Conservation (phyloP, 306 rosid genomes). For the Cyclanthera cordifolia region DNA sequence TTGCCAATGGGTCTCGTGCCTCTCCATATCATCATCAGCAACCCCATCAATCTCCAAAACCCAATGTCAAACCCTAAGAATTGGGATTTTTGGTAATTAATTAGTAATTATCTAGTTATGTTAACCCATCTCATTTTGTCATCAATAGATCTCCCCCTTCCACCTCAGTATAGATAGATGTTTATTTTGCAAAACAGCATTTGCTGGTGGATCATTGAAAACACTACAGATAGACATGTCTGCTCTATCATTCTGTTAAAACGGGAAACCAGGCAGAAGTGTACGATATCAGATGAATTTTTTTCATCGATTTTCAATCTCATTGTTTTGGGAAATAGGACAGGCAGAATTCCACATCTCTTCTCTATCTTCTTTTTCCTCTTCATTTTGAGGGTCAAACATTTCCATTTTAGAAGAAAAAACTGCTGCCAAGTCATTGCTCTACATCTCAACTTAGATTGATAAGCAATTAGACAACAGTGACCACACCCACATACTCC, state of each 20-base stretch:
- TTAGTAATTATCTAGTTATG: constrained; percentile 14
- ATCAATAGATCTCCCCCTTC: constrained; percentile 6
- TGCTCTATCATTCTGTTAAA: constrained; percentile 35
- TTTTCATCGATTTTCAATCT: constrained; percentile 13
- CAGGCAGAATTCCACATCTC: not conserved
- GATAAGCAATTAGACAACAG: not conserved
- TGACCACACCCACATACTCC: not conserved
- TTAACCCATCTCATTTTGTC: constrained; percentile 22
- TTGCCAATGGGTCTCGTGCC: constrained; percentile 60
- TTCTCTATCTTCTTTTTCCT: not conserved
- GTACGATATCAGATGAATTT: constrained; percentile 16
- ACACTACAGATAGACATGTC: constrained; percentile 35
- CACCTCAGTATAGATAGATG: constrained; percentile 12
- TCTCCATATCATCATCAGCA: constrained; percentile 83
- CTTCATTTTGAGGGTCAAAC: not conserved
- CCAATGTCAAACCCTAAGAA: constrained; percentile 51
- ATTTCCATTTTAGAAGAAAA: not conserved
- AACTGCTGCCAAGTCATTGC: not conserved
- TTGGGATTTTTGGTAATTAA: constrained; percentile 28
- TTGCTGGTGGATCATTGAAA: constrained; percentile 42
- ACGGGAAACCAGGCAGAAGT: constrained; percentile 23
- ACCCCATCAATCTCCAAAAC: constrained; percentile 83
- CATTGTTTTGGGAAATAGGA: constrained; percentile 10
- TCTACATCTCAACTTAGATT: not conserved
- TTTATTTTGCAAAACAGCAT: constrained; percentile 21